Percentiles rank a stretch among this genome's conserved stretches.
Evolutionary conservation across 106 monocot species (phyloP).

Genomic region (Xerophyta viscosa): DNA sequence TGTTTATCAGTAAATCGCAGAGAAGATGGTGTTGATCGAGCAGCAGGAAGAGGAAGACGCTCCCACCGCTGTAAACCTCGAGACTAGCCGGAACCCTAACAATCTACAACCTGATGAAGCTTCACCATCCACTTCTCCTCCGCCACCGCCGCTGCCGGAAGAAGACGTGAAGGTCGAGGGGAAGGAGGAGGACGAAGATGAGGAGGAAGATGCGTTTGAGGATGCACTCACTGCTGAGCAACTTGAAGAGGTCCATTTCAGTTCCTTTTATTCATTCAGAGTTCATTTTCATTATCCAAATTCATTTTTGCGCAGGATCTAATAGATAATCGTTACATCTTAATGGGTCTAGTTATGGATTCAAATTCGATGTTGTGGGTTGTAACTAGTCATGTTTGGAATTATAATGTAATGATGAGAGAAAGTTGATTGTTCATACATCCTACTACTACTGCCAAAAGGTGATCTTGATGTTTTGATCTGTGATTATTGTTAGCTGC

Average conservation of each 20-base stretch:
- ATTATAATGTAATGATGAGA: too few species aligned
- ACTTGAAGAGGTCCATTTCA: background rate
- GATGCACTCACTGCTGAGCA: slow-evolving; percentile 1
- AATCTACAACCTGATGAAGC: background rate
- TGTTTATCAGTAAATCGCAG: too few species aligned
- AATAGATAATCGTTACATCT: too few species aligned
- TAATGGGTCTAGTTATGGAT: too few species aligned
- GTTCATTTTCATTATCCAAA: background rate
- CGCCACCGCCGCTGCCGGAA: too few species aligned
- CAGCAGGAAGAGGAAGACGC: background rate
- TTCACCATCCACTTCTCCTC: background rate
- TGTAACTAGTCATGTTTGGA: too few species aligned
- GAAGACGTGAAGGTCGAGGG: background rate
- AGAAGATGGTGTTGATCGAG: slow-evolving; percentile 3
- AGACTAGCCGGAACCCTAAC: background rate
- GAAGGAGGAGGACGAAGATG: background rate
- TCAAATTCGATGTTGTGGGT: too few species aligned
- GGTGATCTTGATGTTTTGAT: too few species aligned
- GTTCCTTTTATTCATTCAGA: background rate
- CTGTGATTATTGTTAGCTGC: too few species aligned
- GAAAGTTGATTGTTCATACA: too few species aligned
- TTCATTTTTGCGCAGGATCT: too few species aligned
- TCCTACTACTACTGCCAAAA: too few species aligned
- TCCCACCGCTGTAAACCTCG: background rate
- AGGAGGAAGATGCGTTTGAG: slow-evolving; percentile 1